Conservation (phyloP, 352 stramenopile genomes). For the Phytophthora kernoviae region DNA sequence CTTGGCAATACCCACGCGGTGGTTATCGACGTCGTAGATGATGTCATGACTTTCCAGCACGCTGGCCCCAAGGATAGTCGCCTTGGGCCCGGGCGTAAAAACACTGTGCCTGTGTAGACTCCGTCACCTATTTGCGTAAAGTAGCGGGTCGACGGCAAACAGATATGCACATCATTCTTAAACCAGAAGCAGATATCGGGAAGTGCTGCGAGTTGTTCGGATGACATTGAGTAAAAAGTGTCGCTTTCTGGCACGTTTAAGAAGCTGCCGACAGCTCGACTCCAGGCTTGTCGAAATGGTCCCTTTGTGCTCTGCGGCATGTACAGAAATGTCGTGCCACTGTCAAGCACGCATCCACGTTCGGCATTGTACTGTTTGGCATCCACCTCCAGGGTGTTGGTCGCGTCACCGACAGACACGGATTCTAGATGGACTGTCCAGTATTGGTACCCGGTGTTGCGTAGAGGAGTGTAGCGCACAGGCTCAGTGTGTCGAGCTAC, state of each 20-base stretch:
- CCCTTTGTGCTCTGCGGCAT: constrained; percentile 42
- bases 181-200: constrained; percentile 76
- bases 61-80: constrained; percentile 76
- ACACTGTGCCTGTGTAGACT: constrained; percentile 68
- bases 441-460: constrained; percentile 77
- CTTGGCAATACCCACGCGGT: constrained; percentile 63
- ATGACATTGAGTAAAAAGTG: constrained; percentile 46
- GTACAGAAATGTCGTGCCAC: constrained; percentile 83
- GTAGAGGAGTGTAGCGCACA: constrained; percentile 89
- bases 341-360: constrained; percentile 79
- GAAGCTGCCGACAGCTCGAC: constrained; percentile 42
- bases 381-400: constrained; percentile 42
- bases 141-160: constrained; percentile 55
- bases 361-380: constrained; percentile 58
- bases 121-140: constrained; percentile 40
- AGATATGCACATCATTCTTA: constrained; percentile 60
- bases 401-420: constrained; percentile 43
- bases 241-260: constrained; percentile 49
- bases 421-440: constrained; percentile 73
- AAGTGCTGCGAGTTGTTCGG: constrained; percentile 35
- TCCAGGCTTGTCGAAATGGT: constrained; percentile 59
- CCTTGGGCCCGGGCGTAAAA: constrained; percentile 60
- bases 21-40: constrained; percentile 80
- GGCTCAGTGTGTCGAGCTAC: constrained; percentile 61
- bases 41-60: constrained; percentile 73